These are phyloP conservation scores for Trichoderma koningii DNA, from an alignment of 2,329 filamentous ascomycete genomes.

Conservation along the genomic window DNA sequence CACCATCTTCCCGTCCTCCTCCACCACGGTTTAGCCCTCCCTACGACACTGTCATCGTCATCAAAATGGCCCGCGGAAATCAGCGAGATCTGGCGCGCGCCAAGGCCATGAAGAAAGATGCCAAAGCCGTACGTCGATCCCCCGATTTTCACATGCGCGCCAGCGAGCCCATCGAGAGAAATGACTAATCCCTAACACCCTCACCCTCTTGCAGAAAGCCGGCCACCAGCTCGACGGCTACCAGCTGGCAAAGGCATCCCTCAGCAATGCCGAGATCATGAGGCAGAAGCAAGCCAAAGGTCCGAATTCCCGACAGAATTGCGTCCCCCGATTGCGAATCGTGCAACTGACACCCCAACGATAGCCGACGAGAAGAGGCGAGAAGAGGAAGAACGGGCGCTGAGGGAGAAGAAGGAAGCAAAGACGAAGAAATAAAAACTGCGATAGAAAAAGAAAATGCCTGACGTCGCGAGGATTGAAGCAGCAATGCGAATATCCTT, in stretches of 20 bases:
- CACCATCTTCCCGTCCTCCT: background rate
- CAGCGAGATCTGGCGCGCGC: slow-evolving; percentile 92
- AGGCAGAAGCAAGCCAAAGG: slow-evolving; percentile 15
- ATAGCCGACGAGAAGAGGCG: slow-evolving; percentile 1
- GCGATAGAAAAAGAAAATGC: too few relatives aligned
- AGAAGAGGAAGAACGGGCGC: background rate
- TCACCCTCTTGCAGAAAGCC: background rate
- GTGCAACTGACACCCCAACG: background rate
- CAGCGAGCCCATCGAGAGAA: background rate
- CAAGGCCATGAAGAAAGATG: slow-evolving; percentile 68
- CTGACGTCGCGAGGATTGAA: too few relatives aligned
- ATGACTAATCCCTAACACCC: background rate
- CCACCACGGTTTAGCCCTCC: background rate
- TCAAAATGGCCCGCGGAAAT: slow-evolving; percentile 85
- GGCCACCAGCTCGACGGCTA: background rate
- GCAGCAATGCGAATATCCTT: background rate
- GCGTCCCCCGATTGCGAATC: background rate
- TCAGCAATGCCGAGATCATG: slow-evolving; percentile 18
- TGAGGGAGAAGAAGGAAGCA: background rate
- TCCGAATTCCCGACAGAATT: background rate
- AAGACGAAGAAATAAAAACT: background rate
- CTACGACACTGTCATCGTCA: slow-evolving; percentile 61
- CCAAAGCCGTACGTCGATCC: background rate
- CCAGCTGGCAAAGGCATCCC: background rate
- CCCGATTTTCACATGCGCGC: background rate